Base-by-base conservation (phyloP, 805 yeast genomes). In the Kodamaea sagamina region DNA sequence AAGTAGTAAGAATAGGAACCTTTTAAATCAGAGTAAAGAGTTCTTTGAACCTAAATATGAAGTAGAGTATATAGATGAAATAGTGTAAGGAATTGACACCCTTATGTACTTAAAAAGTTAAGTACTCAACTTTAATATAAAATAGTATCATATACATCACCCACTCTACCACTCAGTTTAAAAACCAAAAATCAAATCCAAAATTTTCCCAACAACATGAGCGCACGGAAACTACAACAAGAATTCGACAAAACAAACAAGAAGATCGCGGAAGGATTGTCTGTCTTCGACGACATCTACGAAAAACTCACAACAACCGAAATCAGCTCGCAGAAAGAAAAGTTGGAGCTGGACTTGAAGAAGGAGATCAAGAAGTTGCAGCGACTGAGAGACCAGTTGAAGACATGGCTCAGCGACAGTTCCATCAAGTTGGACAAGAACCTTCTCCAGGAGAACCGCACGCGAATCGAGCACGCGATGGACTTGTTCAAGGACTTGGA, bases 181-280 rank as follows among this genome's bases (percentile, higher is more conserved):
- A n/a, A n/a, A n/a, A n/a, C n/a, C n/a, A n/a, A n/a, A n/a, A 39
- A 12, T 21, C 19, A 22, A 16, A 32, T 36, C 32, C 15, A 22
- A 18, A 13, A 21, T 29, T 29, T 29, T 29, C 34, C 17, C 34
- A 15, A 12, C 32, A 15, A 11, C 21, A 21, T 71, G 77, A 67
- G 73, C 53, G 60, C 73, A 16, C 55, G 77, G 41, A 71, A 71
- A 48, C 68, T 71, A 51, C 77, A 71, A 54, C 77, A 71, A 65
- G 97, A 92, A 72, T 88, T 93, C 61, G 99, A 92, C 67, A 87
- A 90, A 59, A 89, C 90, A 57, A 89, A 89, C 65, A 89, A 93
- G 65, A 79, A 78, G 61, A 95, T 93, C 42, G 79, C 82, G 45
- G 99, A 92, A 70, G 99, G 99, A 7, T 77, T 92, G 32, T 82